Base-by-base conservation (phyloP, 2,329 filamentous ascomycete genomes). In the Cladophialophora psammophila region DNA sequence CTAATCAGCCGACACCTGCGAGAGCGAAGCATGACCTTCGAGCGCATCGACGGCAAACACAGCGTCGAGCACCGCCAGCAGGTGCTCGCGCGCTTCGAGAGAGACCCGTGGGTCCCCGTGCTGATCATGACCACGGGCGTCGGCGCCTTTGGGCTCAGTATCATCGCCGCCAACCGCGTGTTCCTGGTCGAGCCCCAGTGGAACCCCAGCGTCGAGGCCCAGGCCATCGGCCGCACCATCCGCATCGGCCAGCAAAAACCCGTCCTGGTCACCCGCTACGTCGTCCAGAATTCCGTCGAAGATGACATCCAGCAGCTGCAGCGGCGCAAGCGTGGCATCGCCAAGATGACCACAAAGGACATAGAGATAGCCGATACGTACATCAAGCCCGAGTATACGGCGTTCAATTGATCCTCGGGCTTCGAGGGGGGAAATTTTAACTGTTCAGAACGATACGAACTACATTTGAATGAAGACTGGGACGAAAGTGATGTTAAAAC, bases 161-260 rank as follows among this genome's bases (percentile, higher is more conserved):
- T 86, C 2, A 80, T 81, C 0, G 77, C 77, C 0, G 84, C 84
- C 0, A 84, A 81, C 52, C 78, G 80, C 0, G 79, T 87, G 0
- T 84, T 83, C 65, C 80, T 87, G 2, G 74, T 86, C 0, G 85
- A 87, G 58, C 80, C 83, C 0, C 85, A 87, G 32, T 87, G 84
- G 84, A 87, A 86, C 45, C 84, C 84, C 0, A 81, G 79, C 1
- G 80, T 85, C 0, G 85, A 86, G 65, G 80, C 79, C 12, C 85
- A 87, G 63, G 85, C 84, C 0, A 80, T 87, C 12, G 83, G 79
- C 0, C 76, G 84, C 10, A 83, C 82, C 0, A 74, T 84, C 2
- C 79, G 84, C 0, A 74, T 86, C 0, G 82, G 83, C 0, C 85
- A 86, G 65, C 70, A 74, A 1, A 69, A 78, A 5, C 61, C 78